phyloP scores from a whole-genome alignment of 345 rosid genomes.

The Rubroshorea leprosula region DNA sequence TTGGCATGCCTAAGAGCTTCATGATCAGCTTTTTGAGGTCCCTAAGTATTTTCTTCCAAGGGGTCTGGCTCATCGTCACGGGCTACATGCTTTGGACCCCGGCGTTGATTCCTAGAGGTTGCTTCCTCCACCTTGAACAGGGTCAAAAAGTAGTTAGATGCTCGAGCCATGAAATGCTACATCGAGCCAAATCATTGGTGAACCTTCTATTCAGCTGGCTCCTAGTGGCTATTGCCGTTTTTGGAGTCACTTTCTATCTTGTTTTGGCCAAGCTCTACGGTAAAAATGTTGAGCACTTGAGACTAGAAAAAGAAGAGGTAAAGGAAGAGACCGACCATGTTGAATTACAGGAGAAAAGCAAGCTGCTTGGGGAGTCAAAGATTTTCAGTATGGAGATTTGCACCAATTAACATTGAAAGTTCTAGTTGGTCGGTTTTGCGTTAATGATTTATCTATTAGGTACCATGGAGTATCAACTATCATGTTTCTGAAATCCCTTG shows the following conservation, averaged over 20 bases:
- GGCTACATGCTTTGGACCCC: constrained; percentile 83
- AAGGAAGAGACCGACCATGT: background rate
- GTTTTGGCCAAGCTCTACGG: constrained; percentile 33
- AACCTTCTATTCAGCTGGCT: constrained; percentile 66
- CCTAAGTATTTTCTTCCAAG: constrained; percentile 59
- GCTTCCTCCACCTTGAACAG: constrained; percentile 57
- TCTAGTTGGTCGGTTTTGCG: too few species aligned
- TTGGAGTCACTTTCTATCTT: constrained; percentile 39
- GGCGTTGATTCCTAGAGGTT: constrained; percentile 48
- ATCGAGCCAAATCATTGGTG: constrained; percentile 73
- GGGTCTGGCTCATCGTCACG: constrained; percentile 66
- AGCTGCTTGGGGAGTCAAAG: background rate
- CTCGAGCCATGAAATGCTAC: constrained; percentile 36
- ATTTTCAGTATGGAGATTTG: background rate
- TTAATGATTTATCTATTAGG: too few species aligned
- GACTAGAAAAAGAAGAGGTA: constrained; percentile 13
- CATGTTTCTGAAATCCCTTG: too few species aligned
- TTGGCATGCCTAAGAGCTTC: constrained; percentile 55
- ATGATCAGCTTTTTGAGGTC: constrained; percentile 66
- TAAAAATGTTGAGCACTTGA: constrained; percentile 32
- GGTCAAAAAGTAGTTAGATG: constrained; percentile 68
- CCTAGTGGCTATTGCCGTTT: constrained; percentile 35
- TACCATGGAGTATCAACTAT: too few species aligned
- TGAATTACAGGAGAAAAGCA: background rate
- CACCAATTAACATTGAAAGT: background rate